phyloP scores from a whole-genome alignment of 2,329 filamentous ascomycete genomes.

The Claviceps sp. region DNA sequence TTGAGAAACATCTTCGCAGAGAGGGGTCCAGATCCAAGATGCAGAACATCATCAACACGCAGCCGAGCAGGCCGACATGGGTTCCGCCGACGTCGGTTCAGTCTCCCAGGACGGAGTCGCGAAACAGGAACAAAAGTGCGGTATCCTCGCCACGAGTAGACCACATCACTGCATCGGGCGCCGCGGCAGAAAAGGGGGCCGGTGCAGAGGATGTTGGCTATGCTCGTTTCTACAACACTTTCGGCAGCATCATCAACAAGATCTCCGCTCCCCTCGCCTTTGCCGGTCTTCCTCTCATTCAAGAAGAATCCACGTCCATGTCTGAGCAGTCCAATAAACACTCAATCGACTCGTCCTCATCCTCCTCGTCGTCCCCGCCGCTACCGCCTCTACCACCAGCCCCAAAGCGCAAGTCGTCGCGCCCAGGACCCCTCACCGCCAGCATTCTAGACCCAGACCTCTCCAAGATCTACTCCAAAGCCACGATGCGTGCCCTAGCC shows the following conservation, averaged over 20 bases:
- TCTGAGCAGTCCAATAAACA: constrained; percentile 12
- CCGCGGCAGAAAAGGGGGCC: constrained; percentile 2
- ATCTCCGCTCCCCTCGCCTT: constrained; percentile 87
- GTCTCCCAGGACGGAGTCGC: constrained; percentile 12
- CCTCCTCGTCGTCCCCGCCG: constrained; percentile 21
- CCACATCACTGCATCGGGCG: constrained; percentile 4
- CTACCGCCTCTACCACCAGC: background rate
- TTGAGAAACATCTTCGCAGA: constrained; percentile 42
- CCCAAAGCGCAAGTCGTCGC: constrained; percentile 17
- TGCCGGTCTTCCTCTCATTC: constrained; percentile 69
- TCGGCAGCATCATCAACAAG: constrained; percentile 76
- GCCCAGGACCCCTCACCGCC: constrained; percentile 9
- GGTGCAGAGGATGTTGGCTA: constrained; percentile 61
- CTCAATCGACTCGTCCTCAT: background rate
- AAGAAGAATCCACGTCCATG: constrained; percentile 28
- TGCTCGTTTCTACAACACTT: constrained; percentile 80
- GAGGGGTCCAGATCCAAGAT: constrained; percentile 38
- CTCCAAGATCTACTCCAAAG: constrained; percentile 69
- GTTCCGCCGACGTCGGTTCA: constrained; percentile 26
- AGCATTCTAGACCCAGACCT: constrained; percentile 54
- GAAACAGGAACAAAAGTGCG: constrained; percentile 12
- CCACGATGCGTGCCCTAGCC: constrained; percentile 66
- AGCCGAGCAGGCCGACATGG: constrained; percentile 39
- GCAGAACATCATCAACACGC: constrained; percentile 40
- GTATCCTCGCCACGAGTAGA: constrained; percentile 15